phyloP scores from a whole-genome alignment of 306 rosid species.

The Ammopiptanthus mongolicus region DNA sequence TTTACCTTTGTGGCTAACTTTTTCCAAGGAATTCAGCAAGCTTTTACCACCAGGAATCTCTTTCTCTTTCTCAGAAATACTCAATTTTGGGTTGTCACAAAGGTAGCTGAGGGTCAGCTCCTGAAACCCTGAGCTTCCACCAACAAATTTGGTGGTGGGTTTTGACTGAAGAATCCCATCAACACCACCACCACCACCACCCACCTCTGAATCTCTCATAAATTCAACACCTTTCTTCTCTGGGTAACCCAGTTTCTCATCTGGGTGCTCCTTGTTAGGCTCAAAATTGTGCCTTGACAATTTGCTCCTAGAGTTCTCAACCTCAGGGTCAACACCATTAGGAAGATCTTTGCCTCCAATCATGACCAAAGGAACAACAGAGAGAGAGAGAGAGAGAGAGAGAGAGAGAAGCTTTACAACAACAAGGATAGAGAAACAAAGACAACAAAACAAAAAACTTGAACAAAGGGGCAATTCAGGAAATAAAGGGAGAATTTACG shows the following conservation, averaged over 20 bases:
- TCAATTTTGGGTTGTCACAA: conserved; percentile 56
- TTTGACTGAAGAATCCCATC: conserved; percentile 33
- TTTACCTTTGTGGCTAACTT: conserved; percentile 59
- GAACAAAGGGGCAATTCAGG: conserved; percentile 20
- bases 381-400: background rate
- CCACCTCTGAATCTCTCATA: conserved; percentile 36
- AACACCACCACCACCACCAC: conserved; percentile 17
- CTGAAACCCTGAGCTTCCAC: conserved; percentile 47
- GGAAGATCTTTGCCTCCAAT: conserved; percentile 54
- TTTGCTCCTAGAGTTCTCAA: conserved; percentile 80
- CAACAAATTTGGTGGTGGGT: conserved; percentile 11
- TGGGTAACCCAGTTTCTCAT: conserved; percentile 29
- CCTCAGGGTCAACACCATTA: conserved; percentile 47
- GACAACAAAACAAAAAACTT: background rate
- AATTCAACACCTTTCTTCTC: conserved; percentile 44
- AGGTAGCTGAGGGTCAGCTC: conserved; percentile 89
- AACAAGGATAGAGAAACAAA: conserved; percentile 5
- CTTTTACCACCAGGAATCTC: conserved; percentile 41
- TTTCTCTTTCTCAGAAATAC: conserved; percentile 52
- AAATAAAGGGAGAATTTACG: conserved; percentile 26
- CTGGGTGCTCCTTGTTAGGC: conserved; percentile 31
- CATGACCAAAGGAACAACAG: conserved; percentile 36
- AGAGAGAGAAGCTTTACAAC: background rate
- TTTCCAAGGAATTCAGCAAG: conserved; percentile 46
- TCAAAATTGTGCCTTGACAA: conserved; percentile 48